Percentiles rank a stretch among this genome's conserved stretches.
Conservation (phyloP, 1,284 basidiomycete species). For the Cystobasidium slooffiae region DNA sequence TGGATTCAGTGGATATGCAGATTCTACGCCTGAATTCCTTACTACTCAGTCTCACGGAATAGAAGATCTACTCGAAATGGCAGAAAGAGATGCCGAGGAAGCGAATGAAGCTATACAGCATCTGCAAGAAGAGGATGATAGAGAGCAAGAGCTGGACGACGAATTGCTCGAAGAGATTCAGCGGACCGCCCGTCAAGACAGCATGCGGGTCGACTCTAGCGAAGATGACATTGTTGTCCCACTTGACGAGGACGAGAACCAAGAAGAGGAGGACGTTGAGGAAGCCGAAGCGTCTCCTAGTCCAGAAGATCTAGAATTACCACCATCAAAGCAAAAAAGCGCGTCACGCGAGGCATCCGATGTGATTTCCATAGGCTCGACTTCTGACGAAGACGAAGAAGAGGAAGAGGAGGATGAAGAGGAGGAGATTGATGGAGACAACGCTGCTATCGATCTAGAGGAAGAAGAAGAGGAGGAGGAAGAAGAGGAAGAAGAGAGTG, state of each 20-base stretch:
- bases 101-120: slow-evolving; percentile 70
- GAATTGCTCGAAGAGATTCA: slow-evolving; percentile 12
- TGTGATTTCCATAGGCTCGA: slow-evolving; percentile 36
- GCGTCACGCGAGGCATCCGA: slow-evolving; percentile 20
- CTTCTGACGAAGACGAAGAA: slow-evolving; percentile 26
- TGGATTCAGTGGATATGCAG: background rate
- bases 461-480: slow-evolving; percentile 16
- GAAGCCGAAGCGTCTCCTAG: background rate
- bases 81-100: slow-evolving; percentile 60
- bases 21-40: background rate
- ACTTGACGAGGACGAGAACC: background rate
- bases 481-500: slow-evolving; percentile 16
- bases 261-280: background rate
- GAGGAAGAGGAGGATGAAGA: slow-evolving; percentile 31
- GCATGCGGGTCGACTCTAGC: background rate
- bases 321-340: background rate
- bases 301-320: background rate
- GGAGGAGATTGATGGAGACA: background rate
- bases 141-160: slow-evolving; percentile 31
- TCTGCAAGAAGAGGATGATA: slow-evolving; percentile 58
- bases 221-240: background rate
- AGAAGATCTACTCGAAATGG: slow-evolving; percentile 28
- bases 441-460: slow-evolving; percentile 8
- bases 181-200: background rate
- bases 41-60: background rate